Conservation (phyloP, 2,329 filamentous ascomycete species). For the Arthroderma sp. region DNA sequence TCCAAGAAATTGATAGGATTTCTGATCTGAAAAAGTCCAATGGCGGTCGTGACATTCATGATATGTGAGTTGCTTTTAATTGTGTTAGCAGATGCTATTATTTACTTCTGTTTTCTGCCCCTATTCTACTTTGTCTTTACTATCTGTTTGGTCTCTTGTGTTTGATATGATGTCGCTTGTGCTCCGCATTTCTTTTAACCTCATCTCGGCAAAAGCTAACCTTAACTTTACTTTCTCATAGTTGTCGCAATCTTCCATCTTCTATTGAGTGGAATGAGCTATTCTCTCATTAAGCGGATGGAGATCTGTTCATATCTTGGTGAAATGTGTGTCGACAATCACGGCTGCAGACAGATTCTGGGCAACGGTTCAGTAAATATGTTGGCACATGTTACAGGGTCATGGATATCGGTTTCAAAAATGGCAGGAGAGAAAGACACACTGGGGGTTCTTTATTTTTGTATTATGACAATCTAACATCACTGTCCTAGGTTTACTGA, state of each 20-base stretch:
- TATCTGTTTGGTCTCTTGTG: no score
- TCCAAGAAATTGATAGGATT: conserved; percentile 15
- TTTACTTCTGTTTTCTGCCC: no score
- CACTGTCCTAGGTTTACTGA: no score
- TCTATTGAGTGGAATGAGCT: conserved; percentile 1
- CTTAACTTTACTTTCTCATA: background rate
- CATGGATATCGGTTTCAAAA: no score
- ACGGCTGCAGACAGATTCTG: no score
- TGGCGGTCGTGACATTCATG: background rate
- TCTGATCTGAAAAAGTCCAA: conserved; percentile 6
- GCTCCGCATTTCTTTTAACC: background rate
- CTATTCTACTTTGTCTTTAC: no score
- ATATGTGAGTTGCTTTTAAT: conserved; percentile 5
- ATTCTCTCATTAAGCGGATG: background rate
- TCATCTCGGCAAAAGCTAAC: background rate
- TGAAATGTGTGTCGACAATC: background rate
- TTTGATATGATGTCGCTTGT: background rate
- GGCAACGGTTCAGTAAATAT: no score
- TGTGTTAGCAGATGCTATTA: no score
- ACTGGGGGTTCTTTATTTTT: no score
- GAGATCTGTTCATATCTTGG: background rate
- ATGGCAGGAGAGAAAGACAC: no score
- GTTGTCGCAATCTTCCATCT: conserved; percentile 1
- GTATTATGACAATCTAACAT: no score
- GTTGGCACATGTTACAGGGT: no score